Evolutionary conservation across 1,284 basidiomycete species (phyloP), one percentile per base, ranked within the genome.

Genomic region (Vanrija sp.): DNA sequence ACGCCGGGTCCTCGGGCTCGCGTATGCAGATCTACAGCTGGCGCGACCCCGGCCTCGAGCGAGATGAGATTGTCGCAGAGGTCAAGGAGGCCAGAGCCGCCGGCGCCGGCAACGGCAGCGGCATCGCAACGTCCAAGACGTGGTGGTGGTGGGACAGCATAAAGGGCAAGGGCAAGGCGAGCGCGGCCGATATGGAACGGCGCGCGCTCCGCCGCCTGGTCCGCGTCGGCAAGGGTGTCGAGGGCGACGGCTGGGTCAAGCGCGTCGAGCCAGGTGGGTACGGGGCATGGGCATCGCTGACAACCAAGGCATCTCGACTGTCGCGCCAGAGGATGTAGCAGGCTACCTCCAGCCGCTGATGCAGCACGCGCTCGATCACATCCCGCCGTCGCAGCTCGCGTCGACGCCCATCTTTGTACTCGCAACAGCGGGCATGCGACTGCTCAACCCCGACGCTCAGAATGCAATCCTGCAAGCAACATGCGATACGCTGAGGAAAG

Each of bases 11-110:
- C 69, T 97, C 93, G 12, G 95, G 95, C 38, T 98, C 94, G 6
- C 83, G 96, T 48, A 81, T 98, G 46, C 94, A 96, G 77, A 91
- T 98, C 64, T 98, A 98, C 80, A 93, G 90, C 69, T 98, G 95
- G 95, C 86, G 83, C 62, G 89, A 97, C 73, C 85, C 91, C 18
- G 81, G 83, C 51, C 75, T 82, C 1, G 78, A 81, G 55, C 68
- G 77, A 5, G 69, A 72, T 25, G 75, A 77, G 62, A 75, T 76
- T 34, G 48, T 75, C 16, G 55, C 64, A 46, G 68, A 73, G 56
- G 73, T 74, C 23, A 56, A 51, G 18, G 60, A 61, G 5, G 65
- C 68, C 48, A 52, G 55, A 18, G 45, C 49, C 0, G 55, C 51
- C 3, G 49, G 52, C 0, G 40, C 51, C 8, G 58, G 38, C 6